A percentile compares a stretch with the other conserved stretches of the same genome.
Evolutionary conservation across 768 basidiomycete species (phyloP).

Genomic region (Termitomyces sp.): DNA sequence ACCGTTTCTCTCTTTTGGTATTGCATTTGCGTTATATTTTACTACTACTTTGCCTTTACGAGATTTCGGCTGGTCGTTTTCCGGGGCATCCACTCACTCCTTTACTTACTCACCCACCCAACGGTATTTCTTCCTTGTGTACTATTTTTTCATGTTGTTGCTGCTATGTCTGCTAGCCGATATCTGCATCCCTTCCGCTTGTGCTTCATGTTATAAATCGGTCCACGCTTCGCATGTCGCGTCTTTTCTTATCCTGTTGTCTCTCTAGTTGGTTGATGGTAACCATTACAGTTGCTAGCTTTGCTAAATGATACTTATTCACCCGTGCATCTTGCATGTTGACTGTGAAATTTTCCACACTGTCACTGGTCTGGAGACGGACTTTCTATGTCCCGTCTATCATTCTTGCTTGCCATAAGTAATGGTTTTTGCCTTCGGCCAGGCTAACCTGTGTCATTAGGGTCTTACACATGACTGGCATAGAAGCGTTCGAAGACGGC

Average conservation of each 20-base stretch:
- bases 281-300: not conserved
- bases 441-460: no score
- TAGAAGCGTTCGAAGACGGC: not conserved
- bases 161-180: not conserved
- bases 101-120: not conserved
- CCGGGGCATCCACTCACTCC: not conserved
- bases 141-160: not conserved
- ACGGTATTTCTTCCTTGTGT: not conserved
- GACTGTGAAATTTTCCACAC: no score
- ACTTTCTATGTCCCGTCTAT: no score
- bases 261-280: slow-evolving; percentile 11
- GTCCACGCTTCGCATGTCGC: slow-evolving; percentile 2
- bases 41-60: not conserved
- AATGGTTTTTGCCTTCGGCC: no score
- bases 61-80: slow-evolving; percentile 12
- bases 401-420: no score
- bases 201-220: slow-evolving; percentile 1
- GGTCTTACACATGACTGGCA: no score
- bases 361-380: no score
- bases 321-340: no score
- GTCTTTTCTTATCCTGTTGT: slow-evolving; percentile 2
- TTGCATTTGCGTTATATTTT: not conserved
- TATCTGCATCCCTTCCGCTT: not conserved
- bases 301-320: no score
- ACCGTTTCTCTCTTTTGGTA: not conserved